Evolutionary conservation across 2,329 filamentous ascomycete species (phyloP).

Genomic region (Cordyceps javanica): DNA sequence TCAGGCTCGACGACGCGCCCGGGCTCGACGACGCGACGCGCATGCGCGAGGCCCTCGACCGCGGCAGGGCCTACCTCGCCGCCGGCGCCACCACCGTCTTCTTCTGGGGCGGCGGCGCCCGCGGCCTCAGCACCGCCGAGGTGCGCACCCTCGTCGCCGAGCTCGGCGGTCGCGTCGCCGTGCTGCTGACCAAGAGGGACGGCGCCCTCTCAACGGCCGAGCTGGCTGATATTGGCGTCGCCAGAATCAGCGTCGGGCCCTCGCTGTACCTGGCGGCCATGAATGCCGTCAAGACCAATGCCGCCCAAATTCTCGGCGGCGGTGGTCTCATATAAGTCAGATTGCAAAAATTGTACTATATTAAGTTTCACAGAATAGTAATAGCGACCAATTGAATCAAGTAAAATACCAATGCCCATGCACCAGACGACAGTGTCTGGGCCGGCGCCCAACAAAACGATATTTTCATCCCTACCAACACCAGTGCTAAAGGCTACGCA

Average conservation of each 20-base stretch:
- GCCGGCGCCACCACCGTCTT: conserved; percentile 55
- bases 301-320: conserved; percentile 24
- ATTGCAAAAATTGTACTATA: neutral
- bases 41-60: conserved; percentile 42
- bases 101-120: conserved; percentile 51
- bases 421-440: no score
- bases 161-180: conserved; percentile 44
- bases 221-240: conserved; percentile 43
- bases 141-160: conserved; percentile 40
- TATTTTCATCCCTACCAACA: neutral
- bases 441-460: no score
- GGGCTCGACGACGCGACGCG: conserved; percentile 25
- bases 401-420: neutral
- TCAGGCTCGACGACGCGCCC: conserved; percentile 29
- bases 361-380: neutral
- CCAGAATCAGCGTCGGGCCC: conserved; percentile 50
- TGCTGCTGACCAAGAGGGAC: conserved; percentile 33
- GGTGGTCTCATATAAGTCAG: conserved; percentile 8
- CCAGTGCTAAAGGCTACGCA: neutral
- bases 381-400: neutral
- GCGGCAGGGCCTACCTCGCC: conserved; percentile 50
- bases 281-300: conserved; percentile 29
- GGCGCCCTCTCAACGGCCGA: conserved; percentile 37
- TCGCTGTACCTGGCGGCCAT: conserved; percentile 37
- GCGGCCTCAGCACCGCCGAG: conserved; percentile 39